Evolutionary conservation across 192 early-diverging fungal species (phyloP).

Genomic region (Coemansia sp.): DNA sequence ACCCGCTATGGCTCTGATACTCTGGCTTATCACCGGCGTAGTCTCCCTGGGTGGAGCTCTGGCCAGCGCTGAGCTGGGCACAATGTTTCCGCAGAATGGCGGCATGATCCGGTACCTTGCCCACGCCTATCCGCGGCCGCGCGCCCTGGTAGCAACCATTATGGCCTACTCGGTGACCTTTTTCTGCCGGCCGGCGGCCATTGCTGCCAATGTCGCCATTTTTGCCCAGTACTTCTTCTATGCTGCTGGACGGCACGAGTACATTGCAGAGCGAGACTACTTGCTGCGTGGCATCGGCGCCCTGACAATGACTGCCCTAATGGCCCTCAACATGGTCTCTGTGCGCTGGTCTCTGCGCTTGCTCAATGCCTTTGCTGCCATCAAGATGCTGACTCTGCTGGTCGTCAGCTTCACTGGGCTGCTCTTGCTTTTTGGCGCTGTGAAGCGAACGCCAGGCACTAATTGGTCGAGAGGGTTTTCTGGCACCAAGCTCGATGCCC

Average conservation of each 20-base stretch:
- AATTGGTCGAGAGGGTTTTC: constrained; percentile 62
- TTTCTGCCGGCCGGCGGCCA: constrained; percentile 51
- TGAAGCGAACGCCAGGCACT: constrained; percentile 38
- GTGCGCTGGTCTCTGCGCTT: constrained; percentile 61
- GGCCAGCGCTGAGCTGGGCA: constrained; percentile 86
- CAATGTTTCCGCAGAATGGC: constrained; percentile 81
- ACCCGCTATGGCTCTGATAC: constrained; percentile 62
- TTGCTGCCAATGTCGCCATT: constrained; percentile 51
- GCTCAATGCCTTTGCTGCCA: constrained; percentile 64
- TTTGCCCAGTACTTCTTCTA: constrained; percentile 56
- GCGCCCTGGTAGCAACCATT: constrained; percentile 52
- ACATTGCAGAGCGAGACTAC: constrained; percentile 31
- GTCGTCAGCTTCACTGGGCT: constrained; percentile 69
- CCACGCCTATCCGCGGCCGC: constrained; percentile 56
- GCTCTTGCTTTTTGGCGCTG: constrained; percentile 61
- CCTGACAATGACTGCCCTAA: constrained; percentile 54
- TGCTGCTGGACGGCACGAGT: constrained; percentile 32
- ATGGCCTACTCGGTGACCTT: constrained; percentile 58
- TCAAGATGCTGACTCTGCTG: constrained; percentile 66
- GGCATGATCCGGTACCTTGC: constrained; percentile 85
- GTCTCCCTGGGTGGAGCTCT: constrained; percentile 77
- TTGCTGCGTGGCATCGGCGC: constrained; percentile 55
- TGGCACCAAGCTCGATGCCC: constrained; percentile 55
- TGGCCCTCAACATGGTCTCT: constrained; percentile 62
- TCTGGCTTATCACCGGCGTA: constrained; percentile 70